A percentile compares a stretch with the other conserved stretches of the same genome.
phyloP scores from a whole-genome alignment of 2,329 filamentous ascomycete genomes.

The Penicillium sclerotigenum region DNA sequence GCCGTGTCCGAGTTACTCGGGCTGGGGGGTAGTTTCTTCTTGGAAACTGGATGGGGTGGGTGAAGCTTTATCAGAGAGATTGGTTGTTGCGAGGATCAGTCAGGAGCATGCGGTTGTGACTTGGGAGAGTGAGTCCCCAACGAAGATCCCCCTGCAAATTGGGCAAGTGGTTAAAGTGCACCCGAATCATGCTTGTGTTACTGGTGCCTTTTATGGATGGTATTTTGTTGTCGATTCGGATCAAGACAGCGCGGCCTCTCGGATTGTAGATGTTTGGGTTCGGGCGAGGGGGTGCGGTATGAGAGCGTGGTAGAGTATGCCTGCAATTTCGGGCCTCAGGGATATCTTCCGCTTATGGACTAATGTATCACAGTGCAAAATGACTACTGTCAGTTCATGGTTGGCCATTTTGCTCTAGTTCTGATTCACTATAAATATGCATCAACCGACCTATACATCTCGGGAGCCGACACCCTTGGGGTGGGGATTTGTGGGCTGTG shows the following conservation, averaged over 20 bases:
- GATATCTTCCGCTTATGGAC: not conserved
- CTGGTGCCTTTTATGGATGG: slow-evolving; percentile 67
- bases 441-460: not conserved
- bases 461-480: not conserved
- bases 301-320: not conserved
- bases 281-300: slow-evolving; percentile 35
- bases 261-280: slow-evolving; percentile 72
- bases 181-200: slow-evolving; percentile 79
- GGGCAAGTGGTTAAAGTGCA: slow-evolving; percentile 69
- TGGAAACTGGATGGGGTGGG: slow-evolving; percentile 50
- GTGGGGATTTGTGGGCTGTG: not conserved
- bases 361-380: not conserved
- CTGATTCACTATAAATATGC: not conserved
- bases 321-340: not conserved
- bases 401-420: not conserved
- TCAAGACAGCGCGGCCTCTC: slow-evolving; percentile 51
- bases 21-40: slow-evolving; percentile 66
- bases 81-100: slow-evolving; percentile 68
- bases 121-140: slow-evolving; percentile 49
- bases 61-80: slow-evolving; percentile 46
- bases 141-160: slow-evolving; percentile 51
- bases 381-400: not conserved
- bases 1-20: slow-evolving; percentile 66
- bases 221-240: slow-evolving; percentile 71
- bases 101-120: slow-evolving; percentile 75